Evolutionary conservation across 192 early-diverging fungal species (phyloP).

Genomic region (Glomus cerebriforme): DNA sequence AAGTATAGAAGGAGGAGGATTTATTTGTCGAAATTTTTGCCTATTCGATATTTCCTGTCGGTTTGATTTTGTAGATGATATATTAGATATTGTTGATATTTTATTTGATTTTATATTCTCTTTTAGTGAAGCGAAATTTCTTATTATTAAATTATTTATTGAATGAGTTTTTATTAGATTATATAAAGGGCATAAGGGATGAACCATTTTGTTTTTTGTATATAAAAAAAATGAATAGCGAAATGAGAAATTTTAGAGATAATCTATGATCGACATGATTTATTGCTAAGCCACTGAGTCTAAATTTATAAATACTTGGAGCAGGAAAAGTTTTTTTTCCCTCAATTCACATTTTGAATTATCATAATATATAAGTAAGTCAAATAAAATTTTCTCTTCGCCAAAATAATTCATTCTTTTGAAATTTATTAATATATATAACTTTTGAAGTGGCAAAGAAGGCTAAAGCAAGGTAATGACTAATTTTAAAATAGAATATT

Average conservation of each 20-base stretch:
- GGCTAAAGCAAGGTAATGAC: slow-evolving; percentile 66
- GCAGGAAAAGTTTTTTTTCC: neutral
- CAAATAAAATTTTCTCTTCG: neutral
- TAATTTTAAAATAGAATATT: neutral
- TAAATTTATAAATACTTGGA: neutral
- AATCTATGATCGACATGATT: neutral
- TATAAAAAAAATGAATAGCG: too few species aligned
- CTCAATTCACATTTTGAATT: too few species aligned
- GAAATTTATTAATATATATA: neutral
- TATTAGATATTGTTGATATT: neutral
- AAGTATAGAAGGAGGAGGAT: neutral
- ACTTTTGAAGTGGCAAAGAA: slow-evolving; percentile 75
- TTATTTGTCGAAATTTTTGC: slow-evolving; percentile 14
- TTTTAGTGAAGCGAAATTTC: neutral
- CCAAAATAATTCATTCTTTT: neutral
- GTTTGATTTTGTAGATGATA: neutral
- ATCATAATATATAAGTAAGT: neutral
- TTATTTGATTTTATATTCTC: too few species aligned
- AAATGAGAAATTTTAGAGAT: neutral
- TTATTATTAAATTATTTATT: neutral
- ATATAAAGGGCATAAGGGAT: neutral
- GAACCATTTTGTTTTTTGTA: neutral
- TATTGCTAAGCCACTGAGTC: neutral
- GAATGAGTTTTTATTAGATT: neutral
- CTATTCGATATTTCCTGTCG: slow-evolving; percentile 12